Conservation (phyloP, 331 rosid genomes). For the Rhamnella rubrinervis region DNA sequence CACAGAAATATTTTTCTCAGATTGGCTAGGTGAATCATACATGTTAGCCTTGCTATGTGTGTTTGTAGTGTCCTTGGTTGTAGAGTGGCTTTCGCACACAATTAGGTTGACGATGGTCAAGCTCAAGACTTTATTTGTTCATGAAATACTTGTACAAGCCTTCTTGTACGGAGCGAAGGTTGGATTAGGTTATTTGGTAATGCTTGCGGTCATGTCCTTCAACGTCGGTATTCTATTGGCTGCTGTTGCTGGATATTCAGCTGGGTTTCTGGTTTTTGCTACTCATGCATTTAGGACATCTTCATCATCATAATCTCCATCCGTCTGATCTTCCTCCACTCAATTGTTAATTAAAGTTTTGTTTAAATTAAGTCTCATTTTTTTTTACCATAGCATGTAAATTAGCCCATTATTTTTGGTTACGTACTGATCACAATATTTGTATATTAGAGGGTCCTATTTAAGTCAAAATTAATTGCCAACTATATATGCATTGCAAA, state of each 20-base stretch:
- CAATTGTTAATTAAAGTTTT: background rate
- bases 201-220: conserved; percentile 29
- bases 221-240: conserved; percentile 11
- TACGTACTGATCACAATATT: too few relatives aligned
- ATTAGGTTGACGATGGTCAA: background rate
- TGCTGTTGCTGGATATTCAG: conserved; percentile 21
- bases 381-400: too few relatives aligned
- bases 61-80: conserved; percentile 8
- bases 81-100: conserved; percentile 28
- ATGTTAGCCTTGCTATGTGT: conserved; percentile 7
- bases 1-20: conserved; percentile 7
- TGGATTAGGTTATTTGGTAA: conserved; percentile 29
- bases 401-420: too few relatives aligned
- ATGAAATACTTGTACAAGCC: conserved; percentile 17
- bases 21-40: conserved; percentile 24
- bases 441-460: too few relatives aligned
- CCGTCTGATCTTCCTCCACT: conserved; percentile 23
- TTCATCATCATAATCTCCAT: background rate
- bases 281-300: conserved; percentile 3
- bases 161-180: conserved; percentile 11
- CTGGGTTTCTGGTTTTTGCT: conserved; percentile 25
- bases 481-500: too few relatives aligned
- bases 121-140: background rate
- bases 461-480: too few relatives aligned
- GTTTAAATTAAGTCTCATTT: too few relatives aligned